Base-by-base conservation (phyloP, 176 grass and related monocot species). In the Bolboschoenus planiculmis region DNA sequence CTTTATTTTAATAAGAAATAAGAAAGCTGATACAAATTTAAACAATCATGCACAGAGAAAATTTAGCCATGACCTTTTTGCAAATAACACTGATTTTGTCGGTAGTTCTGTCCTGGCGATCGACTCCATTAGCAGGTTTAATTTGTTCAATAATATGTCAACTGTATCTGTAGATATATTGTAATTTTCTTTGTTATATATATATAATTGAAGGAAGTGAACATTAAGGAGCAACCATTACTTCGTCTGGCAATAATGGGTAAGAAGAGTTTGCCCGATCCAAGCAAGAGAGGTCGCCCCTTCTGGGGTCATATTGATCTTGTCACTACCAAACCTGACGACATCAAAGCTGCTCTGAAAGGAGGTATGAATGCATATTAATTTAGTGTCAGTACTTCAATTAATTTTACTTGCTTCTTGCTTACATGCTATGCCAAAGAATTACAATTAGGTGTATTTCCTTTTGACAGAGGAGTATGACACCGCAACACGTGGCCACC, bases 221-320 rank as follows among this genome's bases (percentile, higher is more conserved):
- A 94, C 81, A 85, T 94, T 24, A 83, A 87, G 73, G 21, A 94
- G 90, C 81, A 55, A 78, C 78, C 80, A 5, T 53, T 94, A 66
- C 88, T 97, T 26, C 88, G 91, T 3, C 84, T 94, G 14, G 46
- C 93, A 3, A 88, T 94, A 2, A 94, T 94, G 94, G 90, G 94
- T 23, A 92, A 85, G 86, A 97, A 97, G 88, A 90, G 88, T 60
- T 64, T 97, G 76, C 91, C 94, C 26, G 88, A 92, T 58, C 91
- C 88, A 6, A 77, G 42, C 8, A 68, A 89, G 90, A 87, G 66
- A 70, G 54, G 91, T 84, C 88, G 88, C 4, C 94, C 91, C 0
- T 94, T 78, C 39, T 92, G 94, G 94, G 94, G 90, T 0, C 94
- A 90, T 71, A 89, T 97, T 15, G 90, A 97, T 66, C 88, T 97